Evolutionary conservation across 331 rosid genomes (phyloP), one percentile per base, ranked within the genome.

Genomic region (Pyrus hybrid): DNA sequence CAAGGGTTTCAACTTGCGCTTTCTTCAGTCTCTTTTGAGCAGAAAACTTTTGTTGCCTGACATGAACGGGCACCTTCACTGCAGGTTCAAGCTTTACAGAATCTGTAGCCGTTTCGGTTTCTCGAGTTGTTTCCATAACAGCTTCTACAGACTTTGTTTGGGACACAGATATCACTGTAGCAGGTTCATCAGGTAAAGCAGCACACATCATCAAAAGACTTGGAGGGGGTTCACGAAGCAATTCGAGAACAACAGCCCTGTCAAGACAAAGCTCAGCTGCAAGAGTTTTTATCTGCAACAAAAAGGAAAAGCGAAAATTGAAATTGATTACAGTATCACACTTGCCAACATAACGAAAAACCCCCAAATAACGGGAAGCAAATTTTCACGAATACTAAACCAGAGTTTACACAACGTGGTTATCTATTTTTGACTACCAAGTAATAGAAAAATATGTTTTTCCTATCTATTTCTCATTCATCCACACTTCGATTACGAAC

Each of bases 261-360:
- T 94, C 97, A 43, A 92, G 97, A 84, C 96, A 94, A 73, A 94
- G 91, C 81, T 92, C 97, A 0, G 96, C 96, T 32, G 99, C 97
- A 70, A 92, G 97, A 78, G 53, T 81, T 79, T 90, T 94, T 60
- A 94, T 89, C 99, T 94, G 93, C 81, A 70, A 69, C 37, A n/a
- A 75, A 70, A 63, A 13, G 67, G 66, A 72, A 6, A 23, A 13
- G 32, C 32, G 17, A 63, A 17, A 63, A 29, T 16, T 16, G n/a
- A 63, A 63, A 28, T 13, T 17, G 64, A 23, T 8, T 8, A 10
- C 6, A 22, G 17, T 14, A 51, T 18, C 20, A 65, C 32, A 62
- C 6, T n/a, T 10, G 29, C 16, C 51, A 69, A 14, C 75, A 41
- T 0, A 56, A 37, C 12, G 28, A 57, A 71, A 60, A 45, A 63